phyloP scores from a whole-genome alignment of 805 yeast species.

The Lipomyces sp. region DNA sequence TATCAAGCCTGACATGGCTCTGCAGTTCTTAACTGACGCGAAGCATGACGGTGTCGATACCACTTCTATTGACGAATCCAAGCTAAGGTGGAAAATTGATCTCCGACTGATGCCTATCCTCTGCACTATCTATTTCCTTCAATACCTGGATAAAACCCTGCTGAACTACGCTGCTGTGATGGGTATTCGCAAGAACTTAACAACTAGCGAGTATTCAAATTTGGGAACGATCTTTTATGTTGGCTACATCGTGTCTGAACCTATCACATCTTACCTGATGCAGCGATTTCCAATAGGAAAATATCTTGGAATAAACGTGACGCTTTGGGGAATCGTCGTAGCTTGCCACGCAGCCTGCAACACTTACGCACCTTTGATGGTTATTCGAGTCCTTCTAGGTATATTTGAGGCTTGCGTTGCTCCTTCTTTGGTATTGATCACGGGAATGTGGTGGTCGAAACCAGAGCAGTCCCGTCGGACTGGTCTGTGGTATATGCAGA shows the following conservation, averaged over 20 bases:
- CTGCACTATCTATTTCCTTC: slow-evolving; percentile 60
- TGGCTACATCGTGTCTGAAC: slow-evolving; percentile 54
- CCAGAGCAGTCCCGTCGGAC: slow-evolving; percentile 55
- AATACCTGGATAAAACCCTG: slow-evolving; percentile 58
- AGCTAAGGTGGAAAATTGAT: slow-evolving; percentile 52
- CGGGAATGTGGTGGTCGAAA: slow-evolving; percentile 62
- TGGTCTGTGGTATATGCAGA: slow-evolving; percentile 48
- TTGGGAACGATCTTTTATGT: slow-evolving; percentile 52
- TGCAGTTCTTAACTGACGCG: slow-evolving; percentile 19
- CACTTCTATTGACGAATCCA: slow-evolving; percentile 6
- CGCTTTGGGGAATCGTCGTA: slow-evolving; percentile 57
- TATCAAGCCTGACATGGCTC: slow-evolving; percentile 17
- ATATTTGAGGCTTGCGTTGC: slow-evolving; percentile 58
- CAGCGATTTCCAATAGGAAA: slow-evolving; percentile 51
- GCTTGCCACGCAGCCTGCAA: slow-evolving; percentile 53
- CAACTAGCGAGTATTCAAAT: slow-evolving; percentile 49
- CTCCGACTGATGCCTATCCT: slow-evolving; percentile 54
- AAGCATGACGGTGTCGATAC: slow-evolving; percentile 5
- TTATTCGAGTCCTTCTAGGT: slow-evolving; percentile 56
- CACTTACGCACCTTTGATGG: slow-evolving; percentile 53
- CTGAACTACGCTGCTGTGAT: slow-evolving; percentile 66
- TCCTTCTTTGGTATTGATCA: slow-evolving; percentile 58
- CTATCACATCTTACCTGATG: slow-evolving; percentile 51
- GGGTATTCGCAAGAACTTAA: slow-evolving; percentile 54
- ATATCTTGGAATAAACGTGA: slow-evolving; percentile 40